Conservation (phyloP, 139 green algal species). For the Chlorella sp. region DNA sequence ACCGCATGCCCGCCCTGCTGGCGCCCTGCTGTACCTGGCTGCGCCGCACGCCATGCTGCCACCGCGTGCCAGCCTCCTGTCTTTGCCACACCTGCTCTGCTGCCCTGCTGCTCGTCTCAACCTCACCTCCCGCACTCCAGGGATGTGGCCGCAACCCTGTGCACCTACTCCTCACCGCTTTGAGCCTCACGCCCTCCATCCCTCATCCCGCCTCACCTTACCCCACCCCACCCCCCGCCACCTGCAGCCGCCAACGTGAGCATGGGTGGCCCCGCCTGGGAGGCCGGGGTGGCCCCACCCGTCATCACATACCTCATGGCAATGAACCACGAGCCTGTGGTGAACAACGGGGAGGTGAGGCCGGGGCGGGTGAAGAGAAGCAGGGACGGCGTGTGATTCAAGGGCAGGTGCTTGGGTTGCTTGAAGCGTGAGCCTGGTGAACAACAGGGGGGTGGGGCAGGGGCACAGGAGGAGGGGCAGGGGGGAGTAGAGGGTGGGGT, state of each 20-base stretch:
- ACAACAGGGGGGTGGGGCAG: too few species aligned
- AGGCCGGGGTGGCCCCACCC: conserved; percentile 24
- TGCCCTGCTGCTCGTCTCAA: too few species aligned
- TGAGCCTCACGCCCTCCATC: too few species aligned
- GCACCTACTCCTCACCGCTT: background rate
- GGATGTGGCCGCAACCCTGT: background rate
- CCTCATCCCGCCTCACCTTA: background rate
- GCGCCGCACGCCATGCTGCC: background rate
- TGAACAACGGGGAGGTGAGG: conserved; percentile 47
- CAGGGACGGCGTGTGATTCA: too few species aligned
- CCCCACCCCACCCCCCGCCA: background rate
- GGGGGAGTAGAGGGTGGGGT: background rate
- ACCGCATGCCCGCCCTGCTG: conserved; percentile 3
- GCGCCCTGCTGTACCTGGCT: background rate
- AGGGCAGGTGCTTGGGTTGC: too few species aligned
- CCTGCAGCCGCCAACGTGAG: conserved; percentile 23
- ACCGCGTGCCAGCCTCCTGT: background rate
- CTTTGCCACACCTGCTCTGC: background rate
- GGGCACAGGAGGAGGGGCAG: background rate
- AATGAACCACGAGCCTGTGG: conserved; percentile 47
- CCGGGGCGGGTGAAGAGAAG: too few species aligned
- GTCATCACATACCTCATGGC: conserved; percentile 67
- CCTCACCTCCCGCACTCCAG: too few species aligned
- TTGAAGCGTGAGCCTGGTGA: too few species aligned
- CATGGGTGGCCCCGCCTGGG: conserved; percentile 11